These are phyloP conservation scores for Ramularia endophylla DNA, from an alignment of 2,329 filamentous ascomycete genomes.

Conservation along the genomic window DNA sequence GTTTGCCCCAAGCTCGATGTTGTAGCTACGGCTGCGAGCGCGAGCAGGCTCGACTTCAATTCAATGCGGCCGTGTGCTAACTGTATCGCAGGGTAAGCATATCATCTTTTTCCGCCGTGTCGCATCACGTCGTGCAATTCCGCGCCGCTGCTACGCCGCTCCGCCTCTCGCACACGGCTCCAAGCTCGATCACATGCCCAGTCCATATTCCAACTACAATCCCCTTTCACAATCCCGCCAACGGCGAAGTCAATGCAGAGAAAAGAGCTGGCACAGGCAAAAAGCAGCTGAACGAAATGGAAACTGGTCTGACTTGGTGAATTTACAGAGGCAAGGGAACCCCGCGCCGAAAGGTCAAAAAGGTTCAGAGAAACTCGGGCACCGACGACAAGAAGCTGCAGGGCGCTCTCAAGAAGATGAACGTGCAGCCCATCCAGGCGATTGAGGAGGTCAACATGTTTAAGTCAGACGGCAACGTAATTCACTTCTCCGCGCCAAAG, in stretches of 20 bases:
- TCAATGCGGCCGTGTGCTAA: constrained; percentile 17
- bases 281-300: constrained; percentile 15
- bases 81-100: constrained; percentile 29
- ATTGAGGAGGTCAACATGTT: constrained; percentile 99
- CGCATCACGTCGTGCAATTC: background rate
- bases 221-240: no score
- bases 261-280: background rate
- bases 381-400: constrained; percentile 99
- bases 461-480: constrained; percentile 99
- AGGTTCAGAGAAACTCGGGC: constrained; percentile 84
- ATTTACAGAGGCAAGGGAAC: constrained; percentile 83
- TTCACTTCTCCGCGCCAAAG: constrained; percentile 97
- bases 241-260: no score
- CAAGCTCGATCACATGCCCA: no score
- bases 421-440: constrained; percentile 97
- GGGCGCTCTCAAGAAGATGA: constrained; percentile 95
- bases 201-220: no score
- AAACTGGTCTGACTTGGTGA: constrained; percentile 17
- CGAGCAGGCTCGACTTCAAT: no score
- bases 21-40: no score
- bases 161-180: no score
- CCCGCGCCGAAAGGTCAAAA: constrained; percentile 96
- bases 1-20: constrained; percentile 24
- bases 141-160: no score
- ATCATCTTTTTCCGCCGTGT: background rate